Conservation (phyloP, 2,329 filamentous ascomycete species). For the Ascochyta pisi region DNA sequence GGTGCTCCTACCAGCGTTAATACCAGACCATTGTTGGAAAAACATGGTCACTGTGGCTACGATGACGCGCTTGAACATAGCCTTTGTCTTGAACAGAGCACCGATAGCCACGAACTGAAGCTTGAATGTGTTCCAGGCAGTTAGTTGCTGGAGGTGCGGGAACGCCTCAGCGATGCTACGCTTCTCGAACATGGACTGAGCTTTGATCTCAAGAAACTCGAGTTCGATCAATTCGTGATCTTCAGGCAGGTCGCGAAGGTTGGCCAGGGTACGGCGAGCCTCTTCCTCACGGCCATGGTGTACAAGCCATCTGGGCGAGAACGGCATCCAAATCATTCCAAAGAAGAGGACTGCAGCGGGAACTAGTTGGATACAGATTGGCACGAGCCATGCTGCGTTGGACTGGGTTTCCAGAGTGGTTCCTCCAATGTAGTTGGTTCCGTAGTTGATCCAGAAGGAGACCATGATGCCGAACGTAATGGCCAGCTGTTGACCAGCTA, state of each 20-base stretch:
- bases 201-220: slow-evolving; percentile 85
- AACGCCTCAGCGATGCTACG: slow-evolving; percentile 69
- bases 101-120: slow-evolving; percentile 70
- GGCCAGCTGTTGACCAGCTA: slow-evolving; percentile 68
- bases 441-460: slow-evolving; percentile 45
- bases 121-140: slow-evolving; percentile 62
- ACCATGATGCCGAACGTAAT: slow-evolving; percentile 60
- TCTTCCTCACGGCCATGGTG: slow-evolving; percentile 74
- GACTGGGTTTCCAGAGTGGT: slow-evolving; percentile 63
- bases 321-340: slow-evolving; percentile 82
- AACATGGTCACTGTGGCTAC: slow-evolving; percentile 63
- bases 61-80: slow-evolving; percentile 71
- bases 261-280: slow-evolving; percentile 67
- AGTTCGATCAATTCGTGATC: slow-evolving; percentile 74
- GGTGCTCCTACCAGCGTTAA: slow-evolving; percentile 45
- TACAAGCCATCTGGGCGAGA: slow-evolving; percentile 76
- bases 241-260: slow-evolving; percentile 65
- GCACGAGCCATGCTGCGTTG: slow-evolving; percentile 76
- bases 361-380: slow-evolving; percentile 73
- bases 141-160: slow-evolving; percentile 67
- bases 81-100: slow-evolving; percentile 68
- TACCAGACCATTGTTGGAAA: slow-evolving; percentile 61
- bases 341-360: slow-evolving; percentile 70
- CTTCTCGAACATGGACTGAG: slow-evolving; percentile 79
- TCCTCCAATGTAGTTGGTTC: slow-evolving; percentile 60